These are phyloP conservation scores for Zopfia rhizophila DNA, from an alignment of 2,329 filamentous ascomycete species.

Conservation along the genomic window DNA sequence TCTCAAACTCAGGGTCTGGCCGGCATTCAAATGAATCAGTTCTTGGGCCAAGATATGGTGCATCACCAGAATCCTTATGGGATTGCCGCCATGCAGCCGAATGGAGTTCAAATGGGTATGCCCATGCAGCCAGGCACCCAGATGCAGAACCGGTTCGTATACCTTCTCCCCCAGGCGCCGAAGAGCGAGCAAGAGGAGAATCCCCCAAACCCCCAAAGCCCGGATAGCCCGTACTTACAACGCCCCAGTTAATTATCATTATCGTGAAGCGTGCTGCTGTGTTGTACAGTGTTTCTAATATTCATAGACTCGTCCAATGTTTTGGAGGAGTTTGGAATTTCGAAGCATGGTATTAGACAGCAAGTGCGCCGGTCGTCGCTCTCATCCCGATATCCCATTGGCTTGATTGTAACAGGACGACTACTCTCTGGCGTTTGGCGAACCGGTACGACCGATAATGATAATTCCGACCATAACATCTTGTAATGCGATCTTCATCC, in stretches of 20 bases:
- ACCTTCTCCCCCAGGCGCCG: slow-evolving; percentile 32
- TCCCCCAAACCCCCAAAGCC: slow-evolving; percentile 35
- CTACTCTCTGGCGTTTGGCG: too few relatives aligned
- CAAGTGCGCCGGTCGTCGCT: too few relatives aligned
- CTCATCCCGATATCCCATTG: too few relatives aligned
- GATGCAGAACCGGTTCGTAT: slow-evolving; percentile 53
- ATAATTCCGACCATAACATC: too few relatives aligned
- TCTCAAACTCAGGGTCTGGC: slow-evolving; percentile 83
- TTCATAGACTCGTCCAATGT: too few relatives aligned
- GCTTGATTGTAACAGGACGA: too few relatives aligned
- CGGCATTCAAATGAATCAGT: slow-evolving; percentile 61
- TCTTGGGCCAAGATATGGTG: slow-evolving; percentile 56
- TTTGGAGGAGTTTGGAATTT: too few relatives aligned
- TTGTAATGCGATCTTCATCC: too few relatives aligned
- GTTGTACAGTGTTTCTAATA: too few relatives aligned
- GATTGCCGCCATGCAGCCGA: slow-evolving; percentile 56
- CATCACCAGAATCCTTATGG: slow-evolving; percentile 61
- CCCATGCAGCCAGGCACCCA: slow-evolving; percentile 47
- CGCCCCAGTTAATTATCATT: slow-evolving; percentile 45
- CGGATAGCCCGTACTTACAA: slow-evolving; percentile 41
- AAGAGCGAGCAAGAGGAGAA: slow-evolving; percentile 41
- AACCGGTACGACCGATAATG: too few relatives aligned
- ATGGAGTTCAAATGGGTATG: slow-evolving; percentile 54
- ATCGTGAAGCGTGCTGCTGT: too few relatives aligned
- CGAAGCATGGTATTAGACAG: too few relatives aligned